Evolutionary conservation across 2,329 filamentous ascomycete species (phyloP), one percentile per base, ranked within the genome.

Genomic region (Cladosporium sp.): DNA sequence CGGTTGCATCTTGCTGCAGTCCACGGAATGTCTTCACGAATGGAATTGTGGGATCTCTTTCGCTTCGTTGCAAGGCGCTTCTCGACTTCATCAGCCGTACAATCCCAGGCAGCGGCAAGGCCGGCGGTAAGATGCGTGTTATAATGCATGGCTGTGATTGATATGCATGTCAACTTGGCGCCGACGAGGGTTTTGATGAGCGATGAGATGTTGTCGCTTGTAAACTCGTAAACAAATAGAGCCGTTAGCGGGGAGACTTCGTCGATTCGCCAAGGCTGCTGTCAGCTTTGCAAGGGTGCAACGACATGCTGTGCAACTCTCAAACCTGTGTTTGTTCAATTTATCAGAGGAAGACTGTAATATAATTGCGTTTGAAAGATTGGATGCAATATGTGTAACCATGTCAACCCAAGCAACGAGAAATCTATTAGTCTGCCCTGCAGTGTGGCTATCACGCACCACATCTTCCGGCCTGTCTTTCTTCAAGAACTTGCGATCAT

Each of bases 1-100:
- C 71, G 66, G 52, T 71, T 71, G 58, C 71, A 73, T 36, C 70
- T 68, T 40, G 68, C 64, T 13, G 70, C 68, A 7, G 68, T 73
- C 70, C 70, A 73, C 41, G 68, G 64, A 18, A 68, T 49, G 17
- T 55, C 53, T 19, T 32, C 41, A 9, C 45, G 45, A 18, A 11
- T 22, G 9, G 32, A 15, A 7, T 41, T 37, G 18, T 51, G 39
- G 24, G n/a, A 36, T 8, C 51, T 48, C 40, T 52, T 54, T n/a
- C 53, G 53, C 27, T 54, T 54, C 4, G 39, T 11, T 11, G 39
- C 53, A 6, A 47, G 11, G 7, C 47, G 47, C 24, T 32, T 29
- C 15, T 18, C 22, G n/a, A 40, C 44, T 15, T 40, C 43, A 17
- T 17, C 19, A 17, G 45, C 29, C 6, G 45, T 48, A 20, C 45